These are phyloP conservation scores for Rhipidocladum racemiflorum DNA, from an alignment of 176 grass and related monocot species.

Conservation along the genomic window DNA sequence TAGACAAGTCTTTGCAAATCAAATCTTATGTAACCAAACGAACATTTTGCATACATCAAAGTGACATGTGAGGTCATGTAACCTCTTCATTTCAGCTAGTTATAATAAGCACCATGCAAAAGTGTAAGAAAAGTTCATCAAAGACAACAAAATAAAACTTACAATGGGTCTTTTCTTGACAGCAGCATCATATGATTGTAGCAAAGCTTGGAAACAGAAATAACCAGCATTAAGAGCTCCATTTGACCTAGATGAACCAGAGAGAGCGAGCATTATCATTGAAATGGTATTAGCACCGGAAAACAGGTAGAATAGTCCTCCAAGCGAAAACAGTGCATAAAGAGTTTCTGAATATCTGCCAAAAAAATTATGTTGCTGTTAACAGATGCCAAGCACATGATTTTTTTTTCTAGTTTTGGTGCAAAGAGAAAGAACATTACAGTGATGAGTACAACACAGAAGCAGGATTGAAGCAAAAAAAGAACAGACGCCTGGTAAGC, in stretches of 20 bases:
- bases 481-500: conserved; percentile 70
- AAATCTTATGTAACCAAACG: not conserved
- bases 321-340: conserved; percentile 75
- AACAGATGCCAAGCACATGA: not conserved
- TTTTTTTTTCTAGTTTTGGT: conserved; percentile 14
- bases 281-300: conserved; percentile 69
- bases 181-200: conserved; percentile 62
- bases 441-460: conserved; percentile 96
- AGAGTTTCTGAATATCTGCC: conserved; percentile 86
- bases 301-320: conserved; percentile 83
- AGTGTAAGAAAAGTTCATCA: not conserved
- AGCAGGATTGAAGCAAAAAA: conserved; percentile 85
- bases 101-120: not conserved
- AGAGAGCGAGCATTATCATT: conserved; percentile 82
- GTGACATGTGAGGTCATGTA: not conserved
- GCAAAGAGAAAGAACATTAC: conserved; percentile 44
- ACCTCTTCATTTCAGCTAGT: not conserved
- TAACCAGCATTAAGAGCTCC: conserved; percentile 95
- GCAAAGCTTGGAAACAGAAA: conserved; percentile 87
- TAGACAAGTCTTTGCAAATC: not conserved
- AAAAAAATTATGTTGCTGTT: conserved; percentile 29
- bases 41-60: not conserved
- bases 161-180: conserved; percentile 56
- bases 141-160: conserved; percentile 14
- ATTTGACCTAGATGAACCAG: conserved; percentile 96